phyloP scores from a whole-genome alignment of 176 grass and related monocot genomes.

The Elaeis guineensis region DNA sequence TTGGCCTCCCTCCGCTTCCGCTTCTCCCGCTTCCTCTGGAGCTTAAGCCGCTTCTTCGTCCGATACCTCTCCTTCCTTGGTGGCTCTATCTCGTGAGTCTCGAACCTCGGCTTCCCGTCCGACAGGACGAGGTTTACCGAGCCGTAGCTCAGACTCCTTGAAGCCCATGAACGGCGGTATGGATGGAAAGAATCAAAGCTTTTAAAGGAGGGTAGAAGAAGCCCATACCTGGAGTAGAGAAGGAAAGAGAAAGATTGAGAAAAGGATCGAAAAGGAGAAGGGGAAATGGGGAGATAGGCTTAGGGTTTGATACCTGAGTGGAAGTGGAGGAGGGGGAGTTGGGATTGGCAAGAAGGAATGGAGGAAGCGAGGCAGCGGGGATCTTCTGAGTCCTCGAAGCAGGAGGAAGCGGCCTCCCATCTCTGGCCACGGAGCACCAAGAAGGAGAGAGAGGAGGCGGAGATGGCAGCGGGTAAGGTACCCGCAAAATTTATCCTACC shows the following conservation, averaged over 20 bases:
- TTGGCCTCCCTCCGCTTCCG: constrained; percentile 62
- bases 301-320: constrained; percentile 19
- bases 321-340: background rate
- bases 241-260: background rate
- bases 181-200: constrained; percentile 16
- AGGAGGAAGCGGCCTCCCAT: constrained; percentile 35
- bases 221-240: constrained; percentile 24
- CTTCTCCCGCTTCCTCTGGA: constrained; percentile 74
- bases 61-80: constrained; percentile 52
- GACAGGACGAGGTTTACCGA: constrained; percentile 71
- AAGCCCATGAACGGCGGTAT: constrained; percentile 17
- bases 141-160: constrained; percentile 43
- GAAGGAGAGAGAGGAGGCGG: background rate
- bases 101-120: constrained; percentile 70
- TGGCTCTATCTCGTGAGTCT: constrained; percentile 73
- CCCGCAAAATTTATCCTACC: no score
- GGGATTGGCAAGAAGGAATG: constrained; percentile 6
- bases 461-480: no score
- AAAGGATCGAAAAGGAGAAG: constrained; percentile 1
- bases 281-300: background rate
- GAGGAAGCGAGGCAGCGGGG: constrained; percentile 17
- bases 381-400: constrained; percentile 23
- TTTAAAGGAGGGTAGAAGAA: constrained; percentile 24
- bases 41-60: constrained; percentile 73
- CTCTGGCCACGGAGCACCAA: background rate